Evolutionary conservation across 2,329 filamentous ascomycete species (phyloP).

Genomic region (Capronia americana): DNA sequence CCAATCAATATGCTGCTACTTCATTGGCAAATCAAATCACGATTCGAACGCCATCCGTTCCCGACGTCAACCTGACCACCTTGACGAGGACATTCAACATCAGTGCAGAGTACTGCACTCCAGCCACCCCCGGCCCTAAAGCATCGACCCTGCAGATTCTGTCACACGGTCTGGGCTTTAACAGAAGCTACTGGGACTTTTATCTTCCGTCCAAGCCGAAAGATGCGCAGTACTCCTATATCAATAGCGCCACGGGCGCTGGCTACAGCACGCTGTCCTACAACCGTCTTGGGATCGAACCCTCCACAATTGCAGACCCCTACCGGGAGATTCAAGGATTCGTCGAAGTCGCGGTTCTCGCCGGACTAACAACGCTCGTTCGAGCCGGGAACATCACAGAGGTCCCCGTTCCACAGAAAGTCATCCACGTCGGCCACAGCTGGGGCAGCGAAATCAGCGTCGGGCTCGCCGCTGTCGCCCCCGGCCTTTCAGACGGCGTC

Average conservation of each 20-base stretch:
- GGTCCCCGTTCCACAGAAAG: slow-evolving; percentile 43
- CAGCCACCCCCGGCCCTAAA: slow-evolving; percentile 22
- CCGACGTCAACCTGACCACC: slow-evolving; percentile 73
- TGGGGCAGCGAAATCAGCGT: slow-evolving; percentile 47
- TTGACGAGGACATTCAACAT: slow-evolving; percentile 82
- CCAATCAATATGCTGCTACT: slow-evolving; percentile 29
- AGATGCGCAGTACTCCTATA: slow-evolving; percentile 32
- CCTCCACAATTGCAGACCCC: slow-evolving; percentile 48
- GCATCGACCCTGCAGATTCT: slow-evolving; percentile 32
- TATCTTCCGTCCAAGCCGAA: slow-evolving; percentile 29
- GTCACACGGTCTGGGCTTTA: slow-evolving; percentile 34
- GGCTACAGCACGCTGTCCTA: slow-evolving; percentile 52
- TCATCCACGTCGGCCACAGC: slow-evolving; percentile 49
- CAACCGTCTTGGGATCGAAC: slow-evolving; percentile 49
- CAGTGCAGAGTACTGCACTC: slow-evolving; percentile 54
- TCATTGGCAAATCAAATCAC: slow-evolving; percentile 67
- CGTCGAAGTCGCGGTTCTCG: slow-evolving; percentile 50
- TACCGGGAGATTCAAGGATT: slow-evolving; percentile 49
- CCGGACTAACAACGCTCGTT: slow-evolving; percentile 44
- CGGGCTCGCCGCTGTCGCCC: slow-evolving; percentile 44
- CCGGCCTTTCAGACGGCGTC: slow-evolving; percentile 46
- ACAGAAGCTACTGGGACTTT: slow-evolving; percentile 37
- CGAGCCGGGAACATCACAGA: slow-evolving; percentile 36
- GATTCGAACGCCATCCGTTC: slow-evolving; percentile 77
- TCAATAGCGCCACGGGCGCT: slow-evolving; percentile 34